A percentile compares a stretch with the other conserved stretches of the same genome.
Evolutionary conservation across 805 yeast genomes (phyloP).

Genomic region (Wickerhamomyces mucosus): DNA sequence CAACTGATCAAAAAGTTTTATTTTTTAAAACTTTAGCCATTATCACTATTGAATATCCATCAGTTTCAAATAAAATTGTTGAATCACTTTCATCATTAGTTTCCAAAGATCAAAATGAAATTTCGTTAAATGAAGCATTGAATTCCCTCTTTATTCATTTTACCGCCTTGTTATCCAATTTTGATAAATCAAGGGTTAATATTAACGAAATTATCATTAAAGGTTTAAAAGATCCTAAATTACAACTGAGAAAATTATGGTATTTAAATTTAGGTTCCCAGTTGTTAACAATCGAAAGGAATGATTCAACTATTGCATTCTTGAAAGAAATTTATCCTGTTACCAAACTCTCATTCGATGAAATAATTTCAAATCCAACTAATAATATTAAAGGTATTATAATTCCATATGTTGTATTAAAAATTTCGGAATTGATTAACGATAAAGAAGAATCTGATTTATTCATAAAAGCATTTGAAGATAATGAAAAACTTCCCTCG

Average conservation of each 20-base stretch:
- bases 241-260: conserved; percentile 62
- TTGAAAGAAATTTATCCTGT: conserved; percentile 11
- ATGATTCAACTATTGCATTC: conserved; percentile 4
- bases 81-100: conserved; percentile 40
- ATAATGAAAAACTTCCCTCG: conserved; percentile 37
- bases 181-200: conserved; percentile 10
- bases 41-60: conserved; percentile 19
- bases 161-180: conserved; percentile 19
- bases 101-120: conserved; percentile 70
- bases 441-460: conserved; percentile 20
- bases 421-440: conserved; percentile 16
- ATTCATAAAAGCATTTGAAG: conserved; percentile 25
- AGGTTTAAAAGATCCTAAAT: conserved; percentile 62
- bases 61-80: conserved; percentile 30
- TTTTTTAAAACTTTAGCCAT: conserved; percentile 35
- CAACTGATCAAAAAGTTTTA: conserved; percentile 55
- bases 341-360: conserved; percentile 27
- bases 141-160: conserved; percentile 40
- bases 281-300: conserved; percentile 12
- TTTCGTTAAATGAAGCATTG: conserved; percentile 40
- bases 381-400: conserved; percentile 33
- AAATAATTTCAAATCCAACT: conserved; percentile 42
- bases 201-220: conserved; percentile 22
- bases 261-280: conserved; percentile 36
- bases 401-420: conserved; percentile 42